Conservation (phyloP, 345 rosid genomes). For the Bruguiera parviflora region DNA sequence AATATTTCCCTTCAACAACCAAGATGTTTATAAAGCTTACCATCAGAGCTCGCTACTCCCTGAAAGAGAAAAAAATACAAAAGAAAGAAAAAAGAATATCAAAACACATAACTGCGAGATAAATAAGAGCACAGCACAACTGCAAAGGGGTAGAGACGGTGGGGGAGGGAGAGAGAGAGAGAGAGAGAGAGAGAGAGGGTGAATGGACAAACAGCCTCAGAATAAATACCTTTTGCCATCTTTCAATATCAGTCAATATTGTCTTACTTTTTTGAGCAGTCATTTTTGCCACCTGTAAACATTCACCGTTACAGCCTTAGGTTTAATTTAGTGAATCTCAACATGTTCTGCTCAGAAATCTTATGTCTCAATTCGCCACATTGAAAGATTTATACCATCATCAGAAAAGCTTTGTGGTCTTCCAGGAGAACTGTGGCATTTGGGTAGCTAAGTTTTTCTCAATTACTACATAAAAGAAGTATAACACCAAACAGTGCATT, state of each 20-base stretch:
- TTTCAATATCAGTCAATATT: constrained; percentile 80
- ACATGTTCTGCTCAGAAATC: too few species aligned
- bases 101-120: constrained; percentile 18
- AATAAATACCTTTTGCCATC: constrained; percentile 87
- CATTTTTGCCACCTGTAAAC: constrained; percentile 73
- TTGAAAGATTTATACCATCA: too few species aligned
- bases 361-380: too few species aligned
- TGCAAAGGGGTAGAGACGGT: not conserved
- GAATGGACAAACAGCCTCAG: not conserved
- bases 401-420: too few species aligned
- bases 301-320: constrained; percentile 6
- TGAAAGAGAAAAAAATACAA: constrained; percentile 39
- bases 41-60: constrained; percentile 98
- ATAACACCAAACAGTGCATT: too few species aligned
- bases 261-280: constrained; percentile 89
- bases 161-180: too few species aligned
- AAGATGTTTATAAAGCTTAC: constrained; percentile 37
- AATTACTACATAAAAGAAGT: too few species aligned
- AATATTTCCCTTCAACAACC: not conserved
- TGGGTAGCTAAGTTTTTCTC: too few species aligned
- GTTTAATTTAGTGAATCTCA: not conserved
- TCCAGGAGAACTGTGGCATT: too few species aligned
- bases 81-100: constrained; percentile 20
- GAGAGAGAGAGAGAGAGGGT: too few species aligned
- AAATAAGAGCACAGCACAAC: not conserved